A percentile compares a stretch with the other conserved stretches of the same genome.
Evolutionary conservation across 257 asterid genomes (phyloP).

Genomic region (Craterostigma plantagineum): DNA sequence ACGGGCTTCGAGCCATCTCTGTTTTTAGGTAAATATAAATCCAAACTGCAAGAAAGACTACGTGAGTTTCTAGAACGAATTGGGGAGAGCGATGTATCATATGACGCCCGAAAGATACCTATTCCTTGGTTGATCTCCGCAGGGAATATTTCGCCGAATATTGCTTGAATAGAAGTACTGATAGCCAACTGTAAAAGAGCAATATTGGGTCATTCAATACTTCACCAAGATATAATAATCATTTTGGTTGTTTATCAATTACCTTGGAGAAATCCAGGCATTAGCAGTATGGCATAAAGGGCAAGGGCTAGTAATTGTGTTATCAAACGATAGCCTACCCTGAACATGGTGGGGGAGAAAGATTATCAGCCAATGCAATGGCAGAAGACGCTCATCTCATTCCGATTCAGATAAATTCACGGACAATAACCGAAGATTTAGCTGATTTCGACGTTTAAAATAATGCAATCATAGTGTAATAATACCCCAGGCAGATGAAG

Average conservation of each 20-base stretch:
- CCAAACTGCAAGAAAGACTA: slow-evolving; percentile 56
- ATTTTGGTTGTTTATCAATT: slow-evolving; percentile 1
- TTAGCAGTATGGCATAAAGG: slow-evolving; percentile 68
- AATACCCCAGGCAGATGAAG: slow-evolving; percentile 51
- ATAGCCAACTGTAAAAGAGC: slow-evolving; percentile 57
- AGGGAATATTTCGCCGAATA: slow-evolving; percentile 65
- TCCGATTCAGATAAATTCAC: no score
- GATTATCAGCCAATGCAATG: slow-evolving; percentile 13
- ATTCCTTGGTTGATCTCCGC: slow-evolving; percentile 88
- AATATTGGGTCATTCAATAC: no score
- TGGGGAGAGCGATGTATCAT: slow-evolving; percentile 1
- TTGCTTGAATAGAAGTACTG: slow-evolving; percentile 66
- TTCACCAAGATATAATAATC: no score
- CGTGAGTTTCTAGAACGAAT: slow-evolving; percentile 6
- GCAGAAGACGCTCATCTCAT: no score
- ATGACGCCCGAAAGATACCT: slow-evolving; percentile 13
- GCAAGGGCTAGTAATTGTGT: slow-evolving; percentile 64
- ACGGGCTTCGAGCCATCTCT: slow-evolving; percentile 57
- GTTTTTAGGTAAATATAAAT: slow-evolving; percentile 65
- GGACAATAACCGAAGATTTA: no score
- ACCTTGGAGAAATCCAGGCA: slow-evolving; percentile 99
- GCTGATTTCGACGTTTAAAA: no score
- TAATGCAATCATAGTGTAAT: neutral
- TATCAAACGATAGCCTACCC: slow-evolving; percentile 98
- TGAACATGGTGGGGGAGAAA: slow-evolving; percentile 36